Conservation (phyloP, 108 stramenopile genomes). For the Stephanodiscus minutulus region DNA sequence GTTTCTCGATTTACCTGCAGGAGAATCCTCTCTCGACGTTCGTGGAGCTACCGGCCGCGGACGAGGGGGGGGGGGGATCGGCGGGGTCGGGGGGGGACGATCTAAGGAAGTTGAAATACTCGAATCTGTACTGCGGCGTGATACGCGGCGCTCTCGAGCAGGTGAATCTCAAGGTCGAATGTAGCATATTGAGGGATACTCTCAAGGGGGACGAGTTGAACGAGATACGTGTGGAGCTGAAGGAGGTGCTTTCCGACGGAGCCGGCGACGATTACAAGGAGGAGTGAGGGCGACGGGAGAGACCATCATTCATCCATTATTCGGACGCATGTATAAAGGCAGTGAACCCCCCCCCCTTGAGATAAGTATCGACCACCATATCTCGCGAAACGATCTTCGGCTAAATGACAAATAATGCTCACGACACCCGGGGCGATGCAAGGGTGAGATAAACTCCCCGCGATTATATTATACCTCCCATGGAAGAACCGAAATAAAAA, state of each 20-base stretch:
- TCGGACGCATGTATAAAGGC: too few species aligned
- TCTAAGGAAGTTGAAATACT: constrained; percentile 75
- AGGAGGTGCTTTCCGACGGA: constrained; percentile 79
- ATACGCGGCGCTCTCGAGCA: constrained; percentile 94
- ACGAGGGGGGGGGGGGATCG: constrained; percentile 17
- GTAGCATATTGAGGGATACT: constrained; percentile 73
- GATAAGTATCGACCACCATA: too few species aligned
- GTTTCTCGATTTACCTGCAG: constrained; percentile 78
- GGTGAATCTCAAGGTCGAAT: constrained; percentile 86
- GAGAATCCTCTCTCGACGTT: constrained; percentile 94
- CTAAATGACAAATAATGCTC: too few species aligned
- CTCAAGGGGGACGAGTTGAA: constrained; percentile 89
- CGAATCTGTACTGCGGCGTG: constrained; percentile 90
- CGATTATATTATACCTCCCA: too few species aligned
- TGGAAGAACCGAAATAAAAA: too few species aligned
- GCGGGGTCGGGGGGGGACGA: constrained; percentile 37
- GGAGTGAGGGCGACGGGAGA: constrained; percentile 48
- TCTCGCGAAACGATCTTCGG: too few species aligned
- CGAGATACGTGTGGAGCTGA: constrained; percentile 89
- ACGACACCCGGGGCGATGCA: too few species aligned
- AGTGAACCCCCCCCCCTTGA: too few species aligned
- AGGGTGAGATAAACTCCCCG: too few species aligned
- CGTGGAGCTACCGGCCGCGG: constrained; percentile 87
- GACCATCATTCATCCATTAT: neutral
- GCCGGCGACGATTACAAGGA: constrained; percentile 89